Evolutionary conservation across 2,329 filamentous ascomycete species (phyloP), one percentile per base, ranked within the genome.

Genomic region (Paecilomyces niveus): DNA sequence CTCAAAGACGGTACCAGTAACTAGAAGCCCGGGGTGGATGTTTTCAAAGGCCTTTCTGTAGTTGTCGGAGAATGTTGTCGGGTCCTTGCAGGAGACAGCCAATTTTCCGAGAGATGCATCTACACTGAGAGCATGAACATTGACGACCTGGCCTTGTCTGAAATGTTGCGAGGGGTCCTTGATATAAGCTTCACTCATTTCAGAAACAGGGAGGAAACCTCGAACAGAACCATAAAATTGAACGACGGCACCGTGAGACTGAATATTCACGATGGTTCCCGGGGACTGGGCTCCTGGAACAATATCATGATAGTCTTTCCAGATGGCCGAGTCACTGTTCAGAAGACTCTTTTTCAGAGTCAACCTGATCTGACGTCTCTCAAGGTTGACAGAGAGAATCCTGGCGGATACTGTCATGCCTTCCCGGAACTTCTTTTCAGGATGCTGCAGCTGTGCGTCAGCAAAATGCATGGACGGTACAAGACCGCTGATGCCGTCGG

Each of bases 141-240:
- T 95, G 64, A 99, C 88, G 1, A 96, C 93, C 72, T 99, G 94
- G 0, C 94, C 95, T 51, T 86, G 77, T 35, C 88, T 86, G 78
- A 99, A 99, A 74, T 97, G 92, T 68, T 95, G 87, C 53, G 84
- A 85, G 3, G 94, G 92, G 68, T 97, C 89, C 64, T 89, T 85
- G 68, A 99, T 97, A 70, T 89, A 97, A 10, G 92, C 92, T 72
- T 99, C 94, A 71, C 94, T 97, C 94, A 99, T 99, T 75, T 99
- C 93, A 1, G 90, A 90, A 0, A 96, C 87, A 1, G 94, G 94
- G 57, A 99, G 81, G 78, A 95, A 99, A 8, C 89, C 95, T 63
- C 86, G 85, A 21, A 99, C 80, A 8, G 81, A 77, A 18, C 91
- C 91, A 68, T 95, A 99, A 75, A 97, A 99, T 70, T 96, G 91